Base-by-base conservation (phyloP, 306 rosid species). In the Quercus engelmannii region DNA sequence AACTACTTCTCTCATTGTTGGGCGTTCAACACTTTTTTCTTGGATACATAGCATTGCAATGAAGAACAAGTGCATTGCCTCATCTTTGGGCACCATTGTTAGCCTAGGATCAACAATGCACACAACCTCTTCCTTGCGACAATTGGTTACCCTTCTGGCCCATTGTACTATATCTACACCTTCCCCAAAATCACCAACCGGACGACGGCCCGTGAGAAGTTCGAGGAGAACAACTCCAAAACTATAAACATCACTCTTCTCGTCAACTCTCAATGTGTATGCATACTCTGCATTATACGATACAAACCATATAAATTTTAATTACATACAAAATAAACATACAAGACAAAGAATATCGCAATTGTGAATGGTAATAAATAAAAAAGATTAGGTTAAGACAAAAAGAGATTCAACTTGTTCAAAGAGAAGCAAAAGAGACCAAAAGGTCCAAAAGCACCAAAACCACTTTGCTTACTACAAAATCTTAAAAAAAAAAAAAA, bases 1-100 rank as follows among this genome's bases (percentile, higher is more conserved):
- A 78, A 93, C 92, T 0, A 92, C 97, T 80, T 93, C 98, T 82
- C 97, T 88, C 98, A 91, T 93, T 1, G 98, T 90, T 15, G 98
- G 98, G 57, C 98, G 85, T 76, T 89, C 91, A 3, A 93, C 89
- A 35, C 97, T 91, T 18, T 90, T 88, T 2, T 93, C 97, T 76
- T 93, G 87, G 10, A 89, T 78, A 55, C 98, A 93, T 26, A 86
- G 75, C 83, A 88, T 84, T 6, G 93, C 90, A 38, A 93, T 74
- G 84, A 94, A 90, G 74, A 94, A 83, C 80, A 92, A 64, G 86
- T 94, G 98, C 84, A 82, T 90, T n/a, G 86, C 91, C 78, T 91
- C 94, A 7, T 90, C 92, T 70, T 79, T 88, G 0, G 92, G 90
- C 49, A 90, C 88, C 4, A 55, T 14, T 3, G 82, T 76, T 0